Evolutionary conservation across 208 protist genomes (phyloP).

Genomic region (Angomonas deanei): DNA sequence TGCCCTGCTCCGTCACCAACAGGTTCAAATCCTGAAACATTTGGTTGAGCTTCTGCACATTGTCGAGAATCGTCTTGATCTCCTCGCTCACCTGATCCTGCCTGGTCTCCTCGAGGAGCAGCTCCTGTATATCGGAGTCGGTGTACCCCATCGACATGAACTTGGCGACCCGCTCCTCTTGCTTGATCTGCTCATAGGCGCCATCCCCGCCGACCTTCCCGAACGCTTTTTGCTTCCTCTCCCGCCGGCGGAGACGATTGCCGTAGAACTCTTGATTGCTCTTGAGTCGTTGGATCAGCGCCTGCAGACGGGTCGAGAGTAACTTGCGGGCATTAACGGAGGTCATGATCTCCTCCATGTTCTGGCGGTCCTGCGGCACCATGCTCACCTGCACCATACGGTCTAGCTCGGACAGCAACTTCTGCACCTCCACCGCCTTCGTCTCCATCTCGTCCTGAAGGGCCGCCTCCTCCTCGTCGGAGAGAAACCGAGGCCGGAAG

Average conservation of each 20-base stretch:
- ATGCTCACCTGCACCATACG: constrained; percentile 38
- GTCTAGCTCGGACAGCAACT: constrained; percentile 60
- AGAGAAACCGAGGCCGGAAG: constrained; percentile 43
- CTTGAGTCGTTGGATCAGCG: constrained; percentile 40
- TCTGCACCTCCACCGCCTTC: constrained; percentile 29
- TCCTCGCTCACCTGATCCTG: constrained; percentile 61
- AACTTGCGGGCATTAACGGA: constrained; percentile 15
- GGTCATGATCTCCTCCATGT: constrained; percentile 41
- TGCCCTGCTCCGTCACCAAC: constrained; percentile 84
- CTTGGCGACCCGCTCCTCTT: constrained; percentile 55
- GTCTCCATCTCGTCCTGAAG: constrained; percentile 33
- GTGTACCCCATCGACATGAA: constrained; percentile 80
- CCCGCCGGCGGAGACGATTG: constrained; percentile 31
- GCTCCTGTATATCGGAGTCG: constrained; percentile 60
- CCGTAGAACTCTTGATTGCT: constrained; percentile 54
- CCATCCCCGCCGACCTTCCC: constrained; percentile 53
- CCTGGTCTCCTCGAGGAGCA: constrained; percentile 62
- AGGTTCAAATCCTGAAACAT: constrained; percentile 80
- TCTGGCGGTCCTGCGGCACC: constrained; percentile 20
- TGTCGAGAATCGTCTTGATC: constrained; percentile 70
- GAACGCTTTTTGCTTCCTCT: constrained; percentile 47
- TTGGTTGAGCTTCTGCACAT: constrained; percentile 78
- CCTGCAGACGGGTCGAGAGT: constrained; percentile 37
- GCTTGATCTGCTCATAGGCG: constrained; percentile 38
- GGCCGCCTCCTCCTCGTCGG: constrained; percentile 37